Evolutionary conservation across 352 stramenopile genomes (phyloP), one percentile per base, ranked within the genome.

Genomic region (Globisporangium nagaii): DNA sequence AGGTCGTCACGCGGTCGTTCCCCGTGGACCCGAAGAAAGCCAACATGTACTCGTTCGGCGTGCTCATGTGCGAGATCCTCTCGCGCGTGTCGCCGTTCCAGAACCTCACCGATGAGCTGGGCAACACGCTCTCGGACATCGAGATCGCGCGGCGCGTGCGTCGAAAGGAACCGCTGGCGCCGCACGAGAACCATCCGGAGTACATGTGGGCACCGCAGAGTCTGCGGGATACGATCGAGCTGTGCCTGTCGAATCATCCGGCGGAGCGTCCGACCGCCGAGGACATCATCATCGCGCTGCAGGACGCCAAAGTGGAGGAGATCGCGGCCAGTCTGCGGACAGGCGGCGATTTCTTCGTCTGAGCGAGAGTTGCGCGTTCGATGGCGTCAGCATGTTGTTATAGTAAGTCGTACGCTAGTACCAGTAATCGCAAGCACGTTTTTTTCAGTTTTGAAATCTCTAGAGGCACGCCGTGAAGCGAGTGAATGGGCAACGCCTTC

Each of bases 11-110:
- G 37, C 65, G 71, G 5, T 73, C 66, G 15, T 69, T 62, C 24
- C 69, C 60, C 7, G 73, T 86, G 60, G 70, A 84, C 31, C 60
- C 62, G 36, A 63, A 64, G 19, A 78, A 75, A 22, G 73, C 60
- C 41, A 84, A 89, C 44, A 74, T 86, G 46, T 89, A 79, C 63
- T 58, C 78, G n/a, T 79, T 89, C 22, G 78, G 76, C 20, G 65
- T 89, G 17, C 53, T 89, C 28, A 63, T 86, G 41, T 64, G 69
- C 49, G 76, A 87, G 58, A 70, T 89, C 56, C 71, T 81, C 19
- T 77, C 76, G n/a, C 70, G 72, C 10, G 40, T 60, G 20, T 53
- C 62, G 50, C 78, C 75, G 10, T 89, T 81, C 30, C 67, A 81
- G 43, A 61, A 55, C 28, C 58, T 84, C 2, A 42, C 82, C 20